Conservation (phyloP, 345 rosid species). For the Orychophragmus violaceus region DNA sequence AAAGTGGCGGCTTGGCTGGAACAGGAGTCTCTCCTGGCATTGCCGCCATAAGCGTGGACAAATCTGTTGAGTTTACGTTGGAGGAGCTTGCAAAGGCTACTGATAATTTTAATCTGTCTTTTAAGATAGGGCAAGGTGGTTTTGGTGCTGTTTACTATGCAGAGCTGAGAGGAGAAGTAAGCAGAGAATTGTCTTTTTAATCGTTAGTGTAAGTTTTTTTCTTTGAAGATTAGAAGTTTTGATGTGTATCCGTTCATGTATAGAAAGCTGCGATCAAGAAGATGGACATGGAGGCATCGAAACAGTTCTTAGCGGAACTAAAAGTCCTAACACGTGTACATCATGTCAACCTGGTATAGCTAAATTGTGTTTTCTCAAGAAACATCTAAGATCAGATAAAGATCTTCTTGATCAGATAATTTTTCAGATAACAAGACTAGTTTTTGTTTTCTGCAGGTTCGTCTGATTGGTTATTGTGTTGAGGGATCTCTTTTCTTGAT, state of each 20-base stretch:
- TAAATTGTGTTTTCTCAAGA: constrained; percentile 3
- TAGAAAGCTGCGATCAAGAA: constrained; percentile 98
- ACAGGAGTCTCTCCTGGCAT: constrained; percentile 38
- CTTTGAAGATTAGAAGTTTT: background rate
- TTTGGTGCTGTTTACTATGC: constrained; percentile 92
- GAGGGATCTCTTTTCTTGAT: constrained; percentile 90
- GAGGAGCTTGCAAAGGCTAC: constrained; percentile 93
- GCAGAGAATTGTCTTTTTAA: constrained; percentile 11
- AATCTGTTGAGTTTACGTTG: constrained; percentile 78
- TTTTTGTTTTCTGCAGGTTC: constrained; percentile 44
- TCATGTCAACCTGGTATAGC: constrained; percentile 85
- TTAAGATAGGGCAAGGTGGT: constrained; percentile 91
- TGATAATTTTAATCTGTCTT: constrained; percentile 72
- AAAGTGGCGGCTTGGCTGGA: constrained; percentile 28
- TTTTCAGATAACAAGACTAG: background rate
- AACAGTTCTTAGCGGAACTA: constrained; percentile 90
- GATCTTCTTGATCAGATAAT: background rate
- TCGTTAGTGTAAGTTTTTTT: background rate
- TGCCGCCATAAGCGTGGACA: constrained; percentile 69
- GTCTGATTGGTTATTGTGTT: constrained; percentile 87
- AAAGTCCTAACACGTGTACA: constrained; percentile 89
- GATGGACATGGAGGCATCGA: constrained; percentile 96
- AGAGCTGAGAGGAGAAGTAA: constrained; percentile 88
- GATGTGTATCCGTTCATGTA: constrained; percentile 5
- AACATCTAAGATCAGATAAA: background rate